These are phyloP conservation scores for Suillus weaverae DNA, from an alignment of 768 basidiomycete genomes.

Conservation along the genomic window DNA sequence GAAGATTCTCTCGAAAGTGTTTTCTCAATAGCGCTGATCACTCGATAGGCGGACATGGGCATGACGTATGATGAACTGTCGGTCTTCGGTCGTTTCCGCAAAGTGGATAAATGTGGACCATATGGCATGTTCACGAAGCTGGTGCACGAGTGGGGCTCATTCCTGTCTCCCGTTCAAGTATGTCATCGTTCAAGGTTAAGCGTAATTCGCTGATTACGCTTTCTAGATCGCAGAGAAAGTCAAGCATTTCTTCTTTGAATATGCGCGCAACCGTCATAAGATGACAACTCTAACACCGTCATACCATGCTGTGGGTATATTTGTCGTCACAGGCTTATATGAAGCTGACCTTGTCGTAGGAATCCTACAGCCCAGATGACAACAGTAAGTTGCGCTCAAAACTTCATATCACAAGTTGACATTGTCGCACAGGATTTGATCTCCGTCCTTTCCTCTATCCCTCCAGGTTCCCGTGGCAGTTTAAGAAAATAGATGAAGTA, in stretches of 20 bases:
- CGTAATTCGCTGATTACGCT: neutral
- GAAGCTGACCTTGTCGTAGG: constrained; percentile 44
- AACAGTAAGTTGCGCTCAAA: constrained; percentile 62
- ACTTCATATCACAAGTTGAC: neutral
- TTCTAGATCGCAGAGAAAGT: constrained; percentile 93
- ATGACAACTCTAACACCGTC: constrained; percentile 96
- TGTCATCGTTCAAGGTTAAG: constrained; percentile 7
- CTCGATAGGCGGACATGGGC: constrained; percentile 87
- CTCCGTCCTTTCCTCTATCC: constrained; percentile 96
- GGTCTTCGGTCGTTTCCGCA: constrained; percentile 88
- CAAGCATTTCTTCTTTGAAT: constrained; percentile 95
- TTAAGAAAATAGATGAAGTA: constrained; percentile 89
- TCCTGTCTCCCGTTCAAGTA: constrained; percentile 82
- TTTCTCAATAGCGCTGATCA: constrained; percentile 5
- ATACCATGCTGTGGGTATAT: constrained; percentile 80
- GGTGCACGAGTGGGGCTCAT: constrained; percentile 88
- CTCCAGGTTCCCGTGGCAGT: constrained; percentile 94
- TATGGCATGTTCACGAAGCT: constrained; percentile 98
- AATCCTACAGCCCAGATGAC: constrained; percentile 95
- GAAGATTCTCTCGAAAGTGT: constrained; percentile 13
- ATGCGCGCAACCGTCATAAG: constrained; percentile 96
- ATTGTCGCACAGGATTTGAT: constrained; percentile 71
- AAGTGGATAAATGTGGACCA: constrained; percentile 96
- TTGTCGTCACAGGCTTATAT: neutral
- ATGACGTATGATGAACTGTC: constrained; percentile 99